Conservation (phyloP, 2,329 filamentous ascomycete species). For the Coniochaeta prunicola region DNA sequence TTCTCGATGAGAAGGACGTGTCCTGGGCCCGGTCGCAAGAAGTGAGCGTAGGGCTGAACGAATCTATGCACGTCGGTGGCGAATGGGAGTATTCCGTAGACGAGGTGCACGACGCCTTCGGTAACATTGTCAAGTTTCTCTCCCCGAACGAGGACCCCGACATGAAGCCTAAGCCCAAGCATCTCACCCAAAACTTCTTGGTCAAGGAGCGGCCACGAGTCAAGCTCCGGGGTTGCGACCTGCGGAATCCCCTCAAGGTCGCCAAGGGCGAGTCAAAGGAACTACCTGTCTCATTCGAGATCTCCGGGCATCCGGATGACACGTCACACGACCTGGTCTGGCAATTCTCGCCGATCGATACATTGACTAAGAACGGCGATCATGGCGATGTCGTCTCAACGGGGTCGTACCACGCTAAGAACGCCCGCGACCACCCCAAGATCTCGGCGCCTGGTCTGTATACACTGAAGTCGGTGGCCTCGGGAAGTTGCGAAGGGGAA, state of each 20-base stretch:
- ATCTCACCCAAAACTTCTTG: slow-evolving; percentile 68
- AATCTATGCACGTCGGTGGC: slow-evolving; percentile 73
- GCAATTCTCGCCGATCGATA: slow-evolving; percentile 70
- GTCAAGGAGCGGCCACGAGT: slow-evolving; percentile 82
- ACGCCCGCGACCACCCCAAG: slow-evolving; percentile 52
- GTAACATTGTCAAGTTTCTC: slow-evolving; percentile 75
- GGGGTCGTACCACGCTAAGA: slow-evolving; percentile 55
- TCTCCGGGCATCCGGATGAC: slow-evolving; percentile 53
- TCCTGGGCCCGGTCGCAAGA: slow-evolving; percentile 74
- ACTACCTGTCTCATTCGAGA: slow-evolving; percentile 65
- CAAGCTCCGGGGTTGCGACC: slow-evolving; percentile 66
- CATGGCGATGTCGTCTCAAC: slow-evolving; percentile 52
- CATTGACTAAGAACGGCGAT: slow-evolving; percentile 62
- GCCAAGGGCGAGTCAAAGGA: slow-evolving; percentile 63
- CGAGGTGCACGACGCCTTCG: slow-evolving; percentile 84
- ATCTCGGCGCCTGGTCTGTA: slow-evolving; percentile 81
- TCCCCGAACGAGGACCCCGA: slow-evolving; percentile 61
- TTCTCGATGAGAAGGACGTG: slow-evolving; percentile 55
- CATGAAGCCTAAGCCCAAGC: slow-evolving; percentile 48
- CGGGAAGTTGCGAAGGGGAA: slow-evolving; percentile 77
- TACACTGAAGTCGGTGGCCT: slow-evolving; percentile 71
- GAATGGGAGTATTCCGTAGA: slow-evolving; percentile 87
- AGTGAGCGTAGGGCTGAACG: slow-evolving; percentile 79
- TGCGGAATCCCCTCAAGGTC: slow-evolving; percentile 73
- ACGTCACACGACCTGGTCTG: slow-evolving; percentile 70